A percentile compares a stretch with the other conserved stretches of the same genome.
Conservation (phyloP, 179 eudicot genomes). For the Silene coronaria region DNA sequence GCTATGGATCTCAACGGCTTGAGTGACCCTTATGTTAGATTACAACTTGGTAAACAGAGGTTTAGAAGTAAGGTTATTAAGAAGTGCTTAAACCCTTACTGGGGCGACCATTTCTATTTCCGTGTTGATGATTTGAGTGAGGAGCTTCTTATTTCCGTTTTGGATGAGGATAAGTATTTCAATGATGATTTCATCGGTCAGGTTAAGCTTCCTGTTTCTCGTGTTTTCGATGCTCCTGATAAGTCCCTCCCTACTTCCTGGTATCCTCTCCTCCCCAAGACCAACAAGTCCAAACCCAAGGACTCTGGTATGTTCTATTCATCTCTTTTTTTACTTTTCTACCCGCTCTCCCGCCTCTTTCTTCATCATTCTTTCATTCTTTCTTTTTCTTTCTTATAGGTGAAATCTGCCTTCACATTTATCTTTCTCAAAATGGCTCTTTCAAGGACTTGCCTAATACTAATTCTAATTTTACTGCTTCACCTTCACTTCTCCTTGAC, state of each 20-base stretch:
- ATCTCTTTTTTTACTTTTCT: neutral
- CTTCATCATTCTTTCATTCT: neutral
- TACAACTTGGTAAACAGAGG: constrained; percentile 70
- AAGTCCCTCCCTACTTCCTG: constrained; percentile 79
- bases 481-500: constrained; percentile 15
- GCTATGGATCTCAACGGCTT: constrained; percentile 88
- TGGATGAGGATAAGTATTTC: constrained; percentile 85
- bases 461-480: constrained; percentile 20
- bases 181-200: constrained; percentile 85
- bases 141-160: constrained; percentile 56
- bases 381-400: constrained; percentile 34
- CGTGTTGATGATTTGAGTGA: constrained; percentile 82
- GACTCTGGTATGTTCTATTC: constrained; percentile 47
- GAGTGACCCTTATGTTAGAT: constrained; percentile 86
- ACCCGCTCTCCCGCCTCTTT: neutral
- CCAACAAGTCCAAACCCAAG: constrained; percentile 62
- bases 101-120: constrained; percentile 84
- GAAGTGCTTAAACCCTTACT: constrained; percentile 75
- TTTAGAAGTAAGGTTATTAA: constrained; percentile 68
- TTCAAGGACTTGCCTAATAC: constrained; percentile 28
- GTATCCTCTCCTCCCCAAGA: constrained; percentile 71
- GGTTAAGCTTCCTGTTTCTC: constrained; percentile 54
- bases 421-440: constrained; percentile 63
- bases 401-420: constrained; percentile 74
- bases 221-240: constrained; percentile 71